A percentile compares a stretch with the other conserved stretches of the same genome.
Conservation (phyloP, 768 basidiomycete species). For the Omphalotus guepiniiformis region DNA sequence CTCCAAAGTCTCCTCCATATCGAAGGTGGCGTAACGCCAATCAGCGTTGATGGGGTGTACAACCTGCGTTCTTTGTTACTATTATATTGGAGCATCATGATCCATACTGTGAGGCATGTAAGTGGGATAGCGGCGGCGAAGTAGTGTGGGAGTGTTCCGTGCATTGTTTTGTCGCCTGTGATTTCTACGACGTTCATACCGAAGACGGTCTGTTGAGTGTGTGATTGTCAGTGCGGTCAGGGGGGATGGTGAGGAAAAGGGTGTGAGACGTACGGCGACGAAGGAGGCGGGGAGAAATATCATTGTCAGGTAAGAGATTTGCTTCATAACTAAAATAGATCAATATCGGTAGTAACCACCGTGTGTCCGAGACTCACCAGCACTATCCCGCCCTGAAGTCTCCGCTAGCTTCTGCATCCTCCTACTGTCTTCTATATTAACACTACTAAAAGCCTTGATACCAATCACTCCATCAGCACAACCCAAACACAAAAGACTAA, state of each 20-base stretch:
- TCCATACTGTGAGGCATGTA: conserved; percentile 42
- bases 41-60: background rate
- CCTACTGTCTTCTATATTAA: conserved; percentile 45
- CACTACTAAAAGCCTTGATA: conserved; percentile 39
- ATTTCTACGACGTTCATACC: conserved; percentile 54
- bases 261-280: conserved; percentile 29
- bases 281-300: conserved; percentile 57
- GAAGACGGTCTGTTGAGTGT: conserved; percentile 37
- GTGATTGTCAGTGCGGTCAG: background rate
- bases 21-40: background rate
- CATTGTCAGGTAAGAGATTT: conserved; percentile 59
- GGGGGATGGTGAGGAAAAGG: background rate
- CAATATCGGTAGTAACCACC: background rate
- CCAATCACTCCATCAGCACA: background rate
- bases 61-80: conserved; percentile 5
- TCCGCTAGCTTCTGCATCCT: conserved; percentile 37
- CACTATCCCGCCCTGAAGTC: conserved; percentile 39
- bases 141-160: conserved; percentile 34
- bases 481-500: background rate
- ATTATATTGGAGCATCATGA: conserved; percentile 39
- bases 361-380: conserved; percentile 22
- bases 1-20: conserved; percentile 1
- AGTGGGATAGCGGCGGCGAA: conserved; percentile 34
- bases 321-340: conserved; percentile 36
- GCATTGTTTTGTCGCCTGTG: conserved; percentile 19